These are phyloP conservation scores for Candida parachauliodes DNA, from an alignment of 805 yeast genomes.

Conservation along the genomic window DNA sequence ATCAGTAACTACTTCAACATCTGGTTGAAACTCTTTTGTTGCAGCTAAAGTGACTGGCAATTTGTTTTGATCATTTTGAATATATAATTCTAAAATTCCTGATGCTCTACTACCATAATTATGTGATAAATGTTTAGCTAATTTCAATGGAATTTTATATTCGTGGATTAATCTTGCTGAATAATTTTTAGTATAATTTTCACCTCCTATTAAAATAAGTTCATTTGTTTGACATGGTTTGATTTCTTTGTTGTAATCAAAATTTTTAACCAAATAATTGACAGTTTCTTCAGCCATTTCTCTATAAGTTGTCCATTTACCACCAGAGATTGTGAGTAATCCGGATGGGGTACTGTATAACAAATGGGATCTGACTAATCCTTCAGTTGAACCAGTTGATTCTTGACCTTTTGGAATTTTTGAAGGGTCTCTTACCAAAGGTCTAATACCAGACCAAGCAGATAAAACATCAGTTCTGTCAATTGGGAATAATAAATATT, in stretches of 20 bases:
- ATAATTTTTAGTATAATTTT: constrained; percentile 69
- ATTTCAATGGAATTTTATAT: constrained; percentile 64
- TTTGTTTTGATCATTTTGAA: constrained; percentile 50
- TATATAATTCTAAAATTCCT: constrained; percentile 58
- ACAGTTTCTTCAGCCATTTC: constrained; percentile 97
- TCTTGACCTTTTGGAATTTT: constrained; percentile 43
- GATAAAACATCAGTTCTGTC: constrained; percentile 86
- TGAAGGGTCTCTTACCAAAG: constrained; percentile 82
- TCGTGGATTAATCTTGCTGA: constrained; percentile 78
- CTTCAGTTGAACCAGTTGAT: constrained; percentile 62
- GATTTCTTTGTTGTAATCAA: constrained; percentile 31
- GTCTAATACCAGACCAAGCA: constrained; percentile 97
- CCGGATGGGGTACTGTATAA: constrained; percentile 66
- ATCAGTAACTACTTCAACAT: constrained; percentile 19
- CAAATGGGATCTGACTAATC: constrained; percentile 86
- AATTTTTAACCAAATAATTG: constrained; percentile 57
- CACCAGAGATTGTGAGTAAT: constrained; percentile 87
- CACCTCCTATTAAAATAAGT: constrained; percentile 72
- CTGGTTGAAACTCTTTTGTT: constrained; percentile 26
- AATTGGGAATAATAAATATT: constrained; percentile 84
- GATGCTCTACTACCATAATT: constrained; percentile 92
- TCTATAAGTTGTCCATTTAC: constrained; percentile 98
- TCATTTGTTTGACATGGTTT: constrained; percentile 51
- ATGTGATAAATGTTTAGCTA: constrained; percentile 77
- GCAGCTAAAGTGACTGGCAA: constrained; percentile 63